These are phyloP conservation scores for Emmonsia crescens DNA, from an alignment of 2,329 filamentous ascomycete genomes.

Conservation along the genomic window DNA sequence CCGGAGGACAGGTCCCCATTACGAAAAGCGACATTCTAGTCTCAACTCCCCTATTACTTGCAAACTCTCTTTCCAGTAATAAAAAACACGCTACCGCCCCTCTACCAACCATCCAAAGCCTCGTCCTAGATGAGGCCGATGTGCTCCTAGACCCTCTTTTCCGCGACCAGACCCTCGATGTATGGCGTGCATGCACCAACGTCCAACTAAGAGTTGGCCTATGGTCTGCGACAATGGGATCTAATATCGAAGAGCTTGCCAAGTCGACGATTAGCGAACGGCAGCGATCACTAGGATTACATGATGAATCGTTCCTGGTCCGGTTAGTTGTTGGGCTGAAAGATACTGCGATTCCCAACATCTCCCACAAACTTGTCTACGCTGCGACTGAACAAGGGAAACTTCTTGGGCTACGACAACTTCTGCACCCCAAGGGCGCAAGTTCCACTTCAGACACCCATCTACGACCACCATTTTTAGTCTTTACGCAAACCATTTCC, in stretches of 20 bases:
- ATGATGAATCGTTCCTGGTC: slow-evolving; percentile 47
- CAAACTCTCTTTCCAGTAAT: slow-evolving; percentile 56
- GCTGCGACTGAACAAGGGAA: slow-evolving; percentile 90
- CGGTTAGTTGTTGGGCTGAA: slow-evolving; percentile 92
- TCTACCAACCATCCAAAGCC: slow-evolving; percentile 57
- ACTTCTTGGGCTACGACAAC: slow-evolving; percentile 77
- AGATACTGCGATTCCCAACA: slow-evolving; percentile 87
- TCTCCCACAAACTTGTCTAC: slow-evolving; percentile 80
- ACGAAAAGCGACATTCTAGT: slow-evolving; percentile 71
- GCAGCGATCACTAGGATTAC: slow-evolving; percentile 29
- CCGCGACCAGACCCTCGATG: slow-evolving; percentile 70
- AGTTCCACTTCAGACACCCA: slow-evolving; percentile 35
- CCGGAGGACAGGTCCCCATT: slow-evolving; percentile 34
- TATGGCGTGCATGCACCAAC: slow-evolving; percentile 71
- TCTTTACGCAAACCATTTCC: slow-evolving; percentile 94
- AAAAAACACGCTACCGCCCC: slow-evolving; percentile 34
- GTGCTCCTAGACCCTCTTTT: slow-evolving; percentile 88
- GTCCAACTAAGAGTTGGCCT: slow-evolving; percentile 62
- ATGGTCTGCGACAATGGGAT: slow-evolving; percentile 97
- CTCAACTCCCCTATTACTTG: slow-evolving; percentile 65
- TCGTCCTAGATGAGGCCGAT: slow-evolving; percentile 90
- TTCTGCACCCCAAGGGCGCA: slow-evolving; percentile 64
- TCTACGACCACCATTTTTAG: slow-evolving; percentile 77
- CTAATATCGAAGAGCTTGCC: slow-evolving; percentile 73
- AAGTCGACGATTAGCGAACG: slow-evolving; percentile 54